Conservation (phyloP, 1,284 basidiomycete species). For the Xerocomus amazonicus region DNA sequence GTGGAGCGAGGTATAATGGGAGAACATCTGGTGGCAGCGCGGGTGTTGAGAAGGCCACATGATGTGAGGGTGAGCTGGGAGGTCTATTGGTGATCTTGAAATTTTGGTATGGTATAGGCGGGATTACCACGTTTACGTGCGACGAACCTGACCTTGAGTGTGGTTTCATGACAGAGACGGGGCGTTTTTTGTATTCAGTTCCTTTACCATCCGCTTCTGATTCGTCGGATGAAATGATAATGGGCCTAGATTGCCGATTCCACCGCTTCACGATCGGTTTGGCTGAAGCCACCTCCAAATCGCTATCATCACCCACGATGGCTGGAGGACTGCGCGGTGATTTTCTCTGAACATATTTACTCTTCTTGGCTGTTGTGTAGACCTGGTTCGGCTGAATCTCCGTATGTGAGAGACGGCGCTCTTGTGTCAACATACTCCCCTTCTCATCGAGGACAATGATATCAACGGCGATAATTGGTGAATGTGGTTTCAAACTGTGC, state of each 20-base stretch:
- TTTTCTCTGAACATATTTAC: constrained; percentile 3
- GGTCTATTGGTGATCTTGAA: constrained; percentile 5
- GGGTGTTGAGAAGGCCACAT: constrained; percentile 6
- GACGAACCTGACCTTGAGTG: constrained; percentile 14
- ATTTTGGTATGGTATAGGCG: constrained; percentile 24
- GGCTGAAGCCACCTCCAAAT: constrained; percentile 14
- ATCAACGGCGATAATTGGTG: constrained; percentile 57
- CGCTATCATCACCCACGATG: constrained; percentile 32
- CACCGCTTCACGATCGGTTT: constrained; percentile 17
- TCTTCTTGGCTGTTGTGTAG: constrained; percentile 5
- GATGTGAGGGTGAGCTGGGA: neutral
- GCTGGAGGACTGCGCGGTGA: constrained; percentile 5
- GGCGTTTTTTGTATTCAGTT: constrained; percentile 5
- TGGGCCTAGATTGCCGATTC: constrained; percentile 22
- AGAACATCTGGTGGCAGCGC: neutral
- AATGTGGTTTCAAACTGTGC: constrained; percentile 37
- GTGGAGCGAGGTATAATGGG: constrained; percentile 9
- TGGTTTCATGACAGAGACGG: constrained; percentile 13
- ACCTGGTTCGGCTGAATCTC: constrained; percentile 32
- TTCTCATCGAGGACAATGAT: constrained; percentile 60
- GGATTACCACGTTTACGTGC: constrained; percentile 39
- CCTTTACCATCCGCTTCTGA: constrained; percentile 33
- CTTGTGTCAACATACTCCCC: constrained; percentile 54
- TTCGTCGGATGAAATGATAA: constrained; percentile 43
- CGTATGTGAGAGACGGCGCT: constrained; percentile 45